Evolutionary conservation across 2,329 filamentous ascomycete genomes (phyloP).

Genomic region (Emergomyces orientalis): DNA sequence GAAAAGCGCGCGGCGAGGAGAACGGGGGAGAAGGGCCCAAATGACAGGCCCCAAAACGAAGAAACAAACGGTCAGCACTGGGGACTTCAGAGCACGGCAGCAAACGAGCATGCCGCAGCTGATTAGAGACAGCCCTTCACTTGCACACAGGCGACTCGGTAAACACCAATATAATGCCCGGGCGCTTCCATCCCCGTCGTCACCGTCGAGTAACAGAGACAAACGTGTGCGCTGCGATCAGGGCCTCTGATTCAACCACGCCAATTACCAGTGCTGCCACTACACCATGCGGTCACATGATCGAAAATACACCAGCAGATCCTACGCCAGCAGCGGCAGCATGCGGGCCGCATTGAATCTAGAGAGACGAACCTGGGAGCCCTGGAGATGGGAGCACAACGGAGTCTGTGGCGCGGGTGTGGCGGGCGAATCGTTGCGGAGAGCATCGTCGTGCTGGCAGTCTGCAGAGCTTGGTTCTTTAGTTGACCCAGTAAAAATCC

Average conservation of each 20-base stretch:
- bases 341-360: constrained; percentile 15
- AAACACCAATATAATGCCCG: constrained; percentile 6
- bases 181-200: constrained; percentile 18
- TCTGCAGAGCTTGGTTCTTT: constrained; percentile 13
- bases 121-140: neutral
- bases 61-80: neutral
- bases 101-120: constrained; percentile 2
- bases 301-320: constrained; percentile 21
- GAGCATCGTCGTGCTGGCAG: neutral
- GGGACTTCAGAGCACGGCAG: neutral
- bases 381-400: constrained; percentile 11
- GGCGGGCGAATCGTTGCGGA: constrained; percentile 14
- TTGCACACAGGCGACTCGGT: neutral
- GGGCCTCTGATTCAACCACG: constrained; percentile 9
- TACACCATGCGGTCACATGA: constrained; percentile 24
- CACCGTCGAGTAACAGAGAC: constrained; percentile 18
- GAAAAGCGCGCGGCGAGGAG: neutral
- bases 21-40: neutral
- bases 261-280: constrained; percentile 16
- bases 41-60: neutral
- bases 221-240: constrained; percentile 14
- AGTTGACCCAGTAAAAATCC: neutral
- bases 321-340: constrained; percentile 16
- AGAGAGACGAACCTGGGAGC: constrained; percentile 13
- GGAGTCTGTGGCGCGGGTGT: constrained; percentile 15